These are phyloP conservation scores for Cyberlindnera euphorbiae DNA, from an alignment of 805 yeast genomes.

Conservation along the genomic window DNA sequence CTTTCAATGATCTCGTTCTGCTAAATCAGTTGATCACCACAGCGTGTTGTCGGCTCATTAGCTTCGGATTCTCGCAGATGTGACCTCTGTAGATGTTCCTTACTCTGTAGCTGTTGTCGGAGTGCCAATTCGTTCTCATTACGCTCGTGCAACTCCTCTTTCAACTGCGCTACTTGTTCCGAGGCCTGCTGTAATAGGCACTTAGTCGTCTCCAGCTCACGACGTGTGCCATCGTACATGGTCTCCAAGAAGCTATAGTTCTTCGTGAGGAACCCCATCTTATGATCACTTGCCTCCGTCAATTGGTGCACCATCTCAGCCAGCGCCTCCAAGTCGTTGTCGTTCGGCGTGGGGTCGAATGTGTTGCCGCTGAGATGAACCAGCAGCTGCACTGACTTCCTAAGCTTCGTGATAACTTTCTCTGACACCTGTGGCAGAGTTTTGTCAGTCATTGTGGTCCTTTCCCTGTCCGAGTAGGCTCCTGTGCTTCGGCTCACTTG, in stretches of 20 bases:
- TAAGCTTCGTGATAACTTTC: constrained; percentile 2
- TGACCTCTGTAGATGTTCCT: not conserved
- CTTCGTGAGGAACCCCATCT: constrained; percentile 19
- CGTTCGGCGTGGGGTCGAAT: not conserved
- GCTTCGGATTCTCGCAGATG: too few species aligned
- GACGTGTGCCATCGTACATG: constrained; percentile 15
- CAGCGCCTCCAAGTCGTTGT: constrained; percentile 6
- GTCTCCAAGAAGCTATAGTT: constrained; percentile 21
- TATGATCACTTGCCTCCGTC: constrained; percentile 17
- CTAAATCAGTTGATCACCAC: not conserved
- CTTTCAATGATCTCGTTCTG: constrained; percentile 4
- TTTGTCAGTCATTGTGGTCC: too few species aligned
- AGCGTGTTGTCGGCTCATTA: too few species aligned
- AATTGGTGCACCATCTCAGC: constrained; percentile 9
- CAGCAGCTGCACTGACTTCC: constrained; percentile 6
- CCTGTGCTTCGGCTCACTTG: too few species aligned
- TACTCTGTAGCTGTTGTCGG: not conserved
- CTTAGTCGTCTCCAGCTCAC: constrained; percentile 8
- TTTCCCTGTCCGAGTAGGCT: too few species aligned
- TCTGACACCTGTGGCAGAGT: not conserved
- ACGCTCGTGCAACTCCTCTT: constrained; percentile 1
- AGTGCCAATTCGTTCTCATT: constrained; percentile 3
- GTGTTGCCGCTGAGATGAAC: constrained; percentile 14
- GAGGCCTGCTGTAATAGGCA: constrained; percentile 1
- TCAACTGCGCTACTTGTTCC: constrained; percentile 2